Conservation (phyloP, 345 rosid species). For the Balakata baccata region DNA sequence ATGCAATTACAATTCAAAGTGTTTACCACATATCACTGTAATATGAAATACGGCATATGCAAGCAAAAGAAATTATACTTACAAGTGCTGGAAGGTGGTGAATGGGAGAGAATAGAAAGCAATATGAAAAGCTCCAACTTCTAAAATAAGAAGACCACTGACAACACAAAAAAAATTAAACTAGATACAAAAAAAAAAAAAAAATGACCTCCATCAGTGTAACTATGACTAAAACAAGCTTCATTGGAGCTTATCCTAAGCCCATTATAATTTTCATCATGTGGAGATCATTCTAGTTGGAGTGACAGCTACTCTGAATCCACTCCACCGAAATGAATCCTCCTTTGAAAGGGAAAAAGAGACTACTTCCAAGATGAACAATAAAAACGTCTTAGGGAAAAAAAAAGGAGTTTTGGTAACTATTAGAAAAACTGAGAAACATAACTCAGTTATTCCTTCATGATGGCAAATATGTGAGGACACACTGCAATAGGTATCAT, state of each 20-base stretch:
- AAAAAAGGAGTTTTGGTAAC: neutral
- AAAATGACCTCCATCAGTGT: constrained; percentile 35
- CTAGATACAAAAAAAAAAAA: neutral
- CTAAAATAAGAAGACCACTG: no score
- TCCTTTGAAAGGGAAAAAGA: neutral
- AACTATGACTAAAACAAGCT: constrained; percentile 43
- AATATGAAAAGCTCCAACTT: neutral
- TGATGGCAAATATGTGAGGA: neutral
- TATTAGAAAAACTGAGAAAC: neutral
- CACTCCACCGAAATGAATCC: neutral
- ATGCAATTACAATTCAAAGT: neutral
- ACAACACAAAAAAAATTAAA: no score
- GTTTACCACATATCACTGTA: no score
- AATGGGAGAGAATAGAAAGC: neutral
- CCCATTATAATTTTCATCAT: constrained; percentile 31
- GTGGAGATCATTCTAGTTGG: constrained; percentile 15
- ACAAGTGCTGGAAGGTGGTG: neutral
- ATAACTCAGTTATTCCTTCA: no score
- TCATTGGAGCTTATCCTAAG: constrained; percentile 36
- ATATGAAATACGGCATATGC: neutral
- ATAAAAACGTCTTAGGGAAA: neutral
- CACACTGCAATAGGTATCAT: neutral
- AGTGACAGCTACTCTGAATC: neutral
- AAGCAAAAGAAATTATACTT: neutral
- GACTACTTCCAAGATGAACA: neutral